A percentile compares a stretch with the other conserved stretches of the same genome.
Evolutionary conservation across 148 eudicot species (phyloP).

Genomic region (Oxyria digyna): DNA sequence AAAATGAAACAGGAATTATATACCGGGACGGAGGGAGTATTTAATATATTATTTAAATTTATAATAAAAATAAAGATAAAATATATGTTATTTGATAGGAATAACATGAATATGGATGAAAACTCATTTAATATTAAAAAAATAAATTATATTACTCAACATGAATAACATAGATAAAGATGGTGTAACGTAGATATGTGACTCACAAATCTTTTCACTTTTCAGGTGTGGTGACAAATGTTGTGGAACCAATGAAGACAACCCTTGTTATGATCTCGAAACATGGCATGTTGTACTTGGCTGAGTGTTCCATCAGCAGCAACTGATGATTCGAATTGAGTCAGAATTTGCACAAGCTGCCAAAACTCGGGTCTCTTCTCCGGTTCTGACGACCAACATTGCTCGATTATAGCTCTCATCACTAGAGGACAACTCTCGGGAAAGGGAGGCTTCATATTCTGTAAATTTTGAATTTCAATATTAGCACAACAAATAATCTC

Average conservation of each 20-base stretch:
- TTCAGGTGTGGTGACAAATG: not conserved
- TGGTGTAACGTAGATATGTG: too few relatives aligned
- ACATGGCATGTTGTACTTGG: constrained; percentile 17
- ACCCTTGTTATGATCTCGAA: constrained; percentile 32
- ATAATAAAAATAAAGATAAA: too few relatives aligned
- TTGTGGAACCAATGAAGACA: constrained; percentile 34
- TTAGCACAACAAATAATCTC: not conserved
- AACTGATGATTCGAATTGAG: constrained; percentile 36
- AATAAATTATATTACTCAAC: too few relatives aligned
- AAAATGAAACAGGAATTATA: too few relatives aligned
- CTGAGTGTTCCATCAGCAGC: constrained; percentile 40
- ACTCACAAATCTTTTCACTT: not conserved
- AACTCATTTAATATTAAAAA: too few relatives aligned
- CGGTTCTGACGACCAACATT: constrained; percentile 46
- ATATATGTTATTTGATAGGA: too few relatives aligned
- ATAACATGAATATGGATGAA: too few relatives aligned
- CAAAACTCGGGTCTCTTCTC: constrained; percentile 66
- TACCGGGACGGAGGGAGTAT: too few relatives aligned
- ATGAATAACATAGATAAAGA: too few relatives aligned
- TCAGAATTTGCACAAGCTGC: constrained; percentile 50
- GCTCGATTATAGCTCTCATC: constrained; percentile 45
- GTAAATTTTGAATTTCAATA: constrained; percentile 6
- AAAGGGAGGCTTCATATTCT: constrained; percentile 50
- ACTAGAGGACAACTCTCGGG: constrained; percentile 41
- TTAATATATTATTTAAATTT: too few relatives aligned